Evolutionary conservation across 2,329 filamentous ascomycete genomes (phyloP), one percentile per base, ranked within the genome.

Genomic region (Niveomyces coronatus): DNA sequence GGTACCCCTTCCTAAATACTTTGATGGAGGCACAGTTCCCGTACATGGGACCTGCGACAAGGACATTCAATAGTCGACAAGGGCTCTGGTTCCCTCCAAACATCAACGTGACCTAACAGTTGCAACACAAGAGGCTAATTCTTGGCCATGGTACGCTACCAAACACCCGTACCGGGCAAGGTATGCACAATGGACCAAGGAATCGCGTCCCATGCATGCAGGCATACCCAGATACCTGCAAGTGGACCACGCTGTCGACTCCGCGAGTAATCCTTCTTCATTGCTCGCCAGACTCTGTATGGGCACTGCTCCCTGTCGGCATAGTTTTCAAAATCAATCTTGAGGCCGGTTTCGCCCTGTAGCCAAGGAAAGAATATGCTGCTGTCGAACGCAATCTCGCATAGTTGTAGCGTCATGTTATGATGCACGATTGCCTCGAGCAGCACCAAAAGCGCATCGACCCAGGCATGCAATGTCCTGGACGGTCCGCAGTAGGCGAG

Each of bases 291-390:
- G 30, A 33, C 37, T 1, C 19, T 22, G 14, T 39, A 29, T 3
- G 37, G 37, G 9, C 37, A 39, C 29, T 39, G 30, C 37, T 32
- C 30, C 22, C 32, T 32, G 30, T 39, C 37, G 23, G 37, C 23
- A 9, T 39, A 39, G 18, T 39, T 18, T n/a, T 33, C 33, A 5
- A 39, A 39, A 30, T 39, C 30, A 23, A 39, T 39, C 4, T 28
- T 23, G 2, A 33, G 22, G 3, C 26, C 24, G 14, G 5, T 23
- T 9, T 39, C 37, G 9, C 29, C 22, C 37, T 39, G 37, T 19
- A 39, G 18, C 37, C 37, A 39, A n/a, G 37, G 37, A 39, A 39
- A 39, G 31, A 31, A 39, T 17, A 39, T 10, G 19, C 37, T 39
- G 31, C 37, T 39, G 31, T 34, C 31, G 18, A 39, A 34, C 1